phyloP scores from a whole-genome alignment of 73 alveolate genomes.

The Tetrahymena thermophila region DNA sequence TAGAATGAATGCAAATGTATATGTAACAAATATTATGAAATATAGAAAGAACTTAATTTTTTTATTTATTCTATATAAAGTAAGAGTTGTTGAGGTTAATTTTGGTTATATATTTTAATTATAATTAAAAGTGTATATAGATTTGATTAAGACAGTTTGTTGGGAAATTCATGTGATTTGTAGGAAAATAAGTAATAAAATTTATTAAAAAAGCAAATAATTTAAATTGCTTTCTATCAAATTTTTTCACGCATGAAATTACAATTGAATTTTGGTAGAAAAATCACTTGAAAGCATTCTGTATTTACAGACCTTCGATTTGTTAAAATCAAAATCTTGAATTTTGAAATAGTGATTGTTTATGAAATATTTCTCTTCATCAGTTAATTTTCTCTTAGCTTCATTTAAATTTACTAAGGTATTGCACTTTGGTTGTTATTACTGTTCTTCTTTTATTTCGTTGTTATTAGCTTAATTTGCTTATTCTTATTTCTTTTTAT shows the following conservation, averaged over 20 bases:
- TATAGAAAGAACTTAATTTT: neutral
- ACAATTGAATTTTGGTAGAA: neutral
- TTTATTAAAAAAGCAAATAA: neutral
- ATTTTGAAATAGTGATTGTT: neutral
- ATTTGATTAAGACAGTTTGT: neutral
- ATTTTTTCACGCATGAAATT: neutral
- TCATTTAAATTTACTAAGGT: neutral
- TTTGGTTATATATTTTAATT: neutral
- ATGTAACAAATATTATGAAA: neutral
- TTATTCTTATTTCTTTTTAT: neutral
- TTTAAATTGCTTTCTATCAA: neutral
- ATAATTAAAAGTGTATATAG: neutral
- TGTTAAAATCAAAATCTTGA: neutral
- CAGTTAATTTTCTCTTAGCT: neutral
- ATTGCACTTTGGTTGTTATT: neutral
- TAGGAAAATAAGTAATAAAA: neutral
- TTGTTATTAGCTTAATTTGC: neutral
- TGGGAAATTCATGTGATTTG: neutral
- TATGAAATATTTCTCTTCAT: neutral
- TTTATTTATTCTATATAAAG: neutral
- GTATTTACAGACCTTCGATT: neutral
- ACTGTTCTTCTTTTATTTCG: neutral
- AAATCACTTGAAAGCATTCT: neutral
- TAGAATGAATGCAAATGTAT: neutral
- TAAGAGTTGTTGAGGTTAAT: neutral